Evolutionary conservation across 139 green algal species (phyloP).

Genomic region (Volvox africanus): DNA sequence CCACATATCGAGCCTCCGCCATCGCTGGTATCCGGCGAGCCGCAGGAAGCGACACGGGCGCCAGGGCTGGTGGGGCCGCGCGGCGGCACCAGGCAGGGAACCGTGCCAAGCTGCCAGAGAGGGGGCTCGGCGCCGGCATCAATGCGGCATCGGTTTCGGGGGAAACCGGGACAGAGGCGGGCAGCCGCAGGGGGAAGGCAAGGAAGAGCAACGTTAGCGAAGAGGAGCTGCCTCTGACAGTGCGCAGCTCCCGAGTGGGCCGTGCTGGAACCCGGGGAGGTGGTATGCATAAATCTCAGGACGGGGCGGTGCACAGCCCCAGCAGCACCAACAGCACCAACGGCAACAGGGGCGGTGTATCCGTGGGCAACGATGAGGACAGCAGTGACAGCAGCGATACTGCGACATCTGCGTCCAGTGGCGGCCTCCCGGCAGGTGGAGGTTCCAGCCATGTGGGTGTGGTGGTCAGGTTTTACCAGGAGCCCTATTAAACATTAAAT

Average conservation of each 20-base stretch:
- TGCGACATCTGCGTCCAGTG: too few species aligned
- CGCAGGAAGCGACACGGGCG: neutral
- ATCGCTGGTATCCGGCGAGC: constrained; percentile 36
- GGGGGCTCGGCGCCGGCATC: neutral
- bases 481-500: too few species aligned
- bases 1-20: constrained; percentile 50
- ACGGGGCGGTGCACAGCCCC: neutral
- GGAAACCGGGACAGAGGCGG: too few species aligned
- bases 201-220: neutral
- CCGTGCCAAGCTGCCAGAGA: neutral
- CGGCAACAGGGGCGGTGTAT: too few species aligned
- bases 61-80: neutral
- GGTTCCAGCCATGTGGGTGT: too few species aligned
- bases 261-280: neutral
- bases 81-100: neutral
- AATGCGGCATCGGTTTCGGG: too few species aligned
- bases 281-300: neutral
- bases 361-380: neutral
- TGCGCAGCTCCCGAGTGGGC: neutral
- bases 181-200: too few species aligned
- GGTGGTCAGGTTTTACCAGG: too few species aligned
- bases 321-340: neutral
- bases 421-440: too few species aligned
- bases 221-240: neutral
- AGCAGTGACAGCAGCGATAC: too few species aligned